phyloP scores from a whole-genome alignment of 208 protist species.

The Wallacemonas rigidus region DNA sequence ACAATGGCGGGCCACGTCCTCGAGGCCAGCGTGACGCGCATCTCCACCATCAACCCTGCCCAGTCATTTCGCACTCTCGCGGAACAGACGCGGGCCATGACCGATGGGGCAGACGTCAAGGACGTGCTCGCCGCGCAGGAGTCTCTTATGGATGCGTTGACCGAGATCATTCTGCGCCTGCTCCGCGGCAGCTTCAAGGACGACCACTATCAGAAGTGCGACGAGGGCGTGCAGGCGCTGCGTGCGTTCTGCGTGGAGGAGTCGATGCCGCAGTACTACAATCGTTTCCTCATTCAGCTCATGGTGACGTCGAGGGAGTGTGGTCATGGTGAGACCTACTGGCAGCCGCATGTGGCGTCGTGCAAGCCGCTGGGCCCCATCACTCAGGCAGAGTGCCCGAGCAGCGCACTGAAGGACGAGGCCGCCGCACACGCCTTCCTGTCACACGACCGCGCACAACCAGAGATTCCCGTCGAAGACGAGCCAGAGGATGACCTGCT shows the following conservation, averaged over 20 bases:
- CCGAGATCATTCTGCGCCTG: constrained; percentile 53
- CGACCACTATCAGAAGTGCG: constrained; percentile 70
- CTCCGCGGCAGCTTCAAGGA: constrained; percentile 63
- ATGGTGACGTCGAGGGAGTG: constrained; percentile 40
- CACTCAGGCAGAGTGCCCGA: constrained; percentile 43
- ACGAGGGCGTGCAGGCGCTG: constrained; percentile 64
- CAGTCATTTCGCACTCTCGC: constrained; percentile 44
- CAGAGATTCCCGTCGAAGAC: constrained; percentile 20
- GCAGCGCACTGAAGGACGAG: constrained; percentile 28
- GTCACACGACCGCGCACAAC: constrained; percentile 23
- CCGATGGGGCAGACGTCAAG: background rate
- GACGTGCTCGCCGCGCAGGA: constrained; percentile 26
- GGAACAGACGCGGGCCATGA: background rate
- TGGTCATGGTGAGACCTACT: constrained; percentile 35
- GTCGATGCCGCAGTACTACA: constrained; percentile 70
- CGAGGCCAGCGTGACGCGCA: constrained; percentile 13
- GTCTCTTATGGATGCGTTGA: constrained; percentile 68
- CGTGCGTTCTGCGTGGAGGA: constrained; percentile 67
- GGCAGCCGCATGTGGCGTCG: constrained; percentile 24
- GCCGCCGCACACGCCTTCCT: constrained; percentile 38
- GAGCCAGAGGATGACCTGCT: constrained; percentile 34
- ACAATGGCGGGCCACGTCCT: constrained; percentile 3
- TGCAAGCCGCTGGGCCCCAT: constrained; percentile 32
- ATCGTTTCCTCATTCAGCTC: constrained; percentile 67
- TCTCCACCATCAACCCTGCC: constrained; percentile 55